A percentile compares a stretch with the other conserved stretches of the same genome.
Conservation (phyloP, 805 yeast species). For the Wickerhamomyces subpelliculosus region DNA sequence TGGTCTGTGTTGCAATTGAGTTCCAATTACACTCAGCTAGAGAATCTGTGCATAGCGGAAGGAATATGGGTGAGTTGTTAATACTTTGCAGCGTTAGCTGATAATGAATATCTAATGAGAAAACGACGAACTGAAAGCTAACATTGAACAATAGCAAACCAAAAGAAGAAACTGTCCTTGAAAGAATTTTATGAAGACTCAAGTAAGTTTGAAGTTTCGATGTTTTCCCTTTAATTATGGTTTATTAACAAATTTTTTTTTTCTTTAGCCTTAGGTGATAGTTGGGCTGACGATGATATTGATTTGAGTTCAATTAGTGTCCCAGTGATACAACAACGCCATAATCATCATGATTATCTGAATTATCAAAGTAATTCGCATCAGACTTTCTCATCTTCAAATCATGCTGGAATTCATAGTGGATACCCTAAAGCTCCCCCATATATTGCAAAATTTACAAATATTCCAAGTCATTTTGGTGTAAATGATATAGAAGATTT, state of each 20-base stretch:
- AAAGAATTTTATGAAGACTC: conserved; percentile 19
- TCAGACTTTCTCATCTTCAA: neutral
- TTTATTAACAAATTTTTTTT: too few species aligned
- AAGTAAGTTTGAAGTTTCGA: conserved; percentile 15
- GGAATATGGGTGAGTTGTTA: too few species aligned
- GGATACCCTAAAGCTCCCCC: conserved; percentile 37
- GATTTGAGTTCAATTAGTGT: conserved; percentile 55
- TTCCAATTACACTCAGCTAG: too few species aligned
- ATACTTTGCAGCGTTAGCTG: too few species aligned
- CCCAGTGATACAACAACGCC: conserved; percentile 22
- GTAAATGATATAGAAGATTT: conserved; percentile 49
- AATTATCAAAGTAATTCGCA: conserved; percentile 5
- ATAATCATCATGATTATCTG: conserved; percentile 2
- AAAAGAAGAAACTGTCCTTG: conserved; percentile 19
- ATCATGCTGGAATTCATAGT: neutral
- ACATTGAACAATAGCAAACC: conserved; percentile 7
- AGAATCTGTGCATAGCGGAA: too few species aligned
- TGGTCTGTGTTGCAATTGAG: too few species aligned
- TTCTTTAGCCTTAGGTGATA: conserved; percentile 27
- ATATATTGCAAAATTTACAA: conserved; percentile 54
- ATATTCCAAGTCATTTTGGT: conserved; percentile 50
- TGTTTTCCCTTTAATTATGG: too few species aligned
- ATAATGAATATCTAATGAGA: too few species aligned
- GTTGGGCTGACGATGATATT: conserved; percentile 70
- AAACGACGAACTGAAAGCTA: too few species aligned